Conservation (phyloP, 2,329 filamentous ascomycete species). For the Helotiales sp. region DNA sequence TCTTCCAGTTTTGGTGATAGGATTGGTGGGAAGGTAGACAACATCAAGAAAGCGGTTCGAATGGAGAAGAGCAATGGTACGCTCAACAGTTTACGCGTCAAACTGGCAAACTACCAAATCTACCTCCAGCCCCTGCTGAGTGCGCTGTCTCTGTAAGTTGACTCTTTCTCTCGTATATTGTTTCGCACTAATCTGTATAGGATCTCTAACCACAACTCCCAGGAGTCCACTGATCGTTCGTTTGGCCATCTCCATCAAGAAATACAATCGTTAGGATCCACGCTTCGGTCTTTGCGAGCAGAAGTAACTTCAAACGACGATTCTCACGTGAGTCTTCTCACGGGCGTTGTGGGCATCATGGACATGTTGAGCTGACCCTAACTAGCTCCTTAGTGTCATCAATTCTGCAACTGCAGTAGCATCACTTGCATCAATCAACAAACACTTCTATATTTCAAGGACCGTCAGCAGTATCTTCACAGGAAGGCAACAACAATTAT, state of each 20-base stretch:
- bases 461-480: neutral
- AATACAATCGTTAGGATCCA: neutral
- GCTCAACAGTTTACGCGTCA: neutral
- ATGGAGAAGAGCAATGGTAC: neutral
- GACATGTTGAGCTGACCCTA: neutral
- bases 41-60: neutral
- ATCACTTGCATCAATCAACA: neutral
- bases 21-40: neutral
- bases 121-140: neutral
- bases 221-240: neutral
- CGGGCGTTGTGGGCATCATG: neutral
- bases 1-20: too few species aligned
- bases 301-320: neutral
- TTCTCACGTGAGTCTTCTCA: neutral
- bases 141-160: neutral
- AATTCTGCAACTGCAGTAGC: neutral
- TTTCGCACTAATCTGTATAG: neutral
- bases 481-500: neutral
- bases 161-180: neutral
- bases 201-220: neutral
- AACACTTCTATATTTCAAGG: neutral
- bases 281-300: neutral
- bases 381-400: neutral
- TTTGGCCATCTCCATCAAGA: neutral
- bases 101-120: neutral